These are phyloP conservation scores for Fusarium stilboides DNA, from an alignment of 2,329 filamentous ascomycete genomes.

Conservation along the genomic window DNA sequence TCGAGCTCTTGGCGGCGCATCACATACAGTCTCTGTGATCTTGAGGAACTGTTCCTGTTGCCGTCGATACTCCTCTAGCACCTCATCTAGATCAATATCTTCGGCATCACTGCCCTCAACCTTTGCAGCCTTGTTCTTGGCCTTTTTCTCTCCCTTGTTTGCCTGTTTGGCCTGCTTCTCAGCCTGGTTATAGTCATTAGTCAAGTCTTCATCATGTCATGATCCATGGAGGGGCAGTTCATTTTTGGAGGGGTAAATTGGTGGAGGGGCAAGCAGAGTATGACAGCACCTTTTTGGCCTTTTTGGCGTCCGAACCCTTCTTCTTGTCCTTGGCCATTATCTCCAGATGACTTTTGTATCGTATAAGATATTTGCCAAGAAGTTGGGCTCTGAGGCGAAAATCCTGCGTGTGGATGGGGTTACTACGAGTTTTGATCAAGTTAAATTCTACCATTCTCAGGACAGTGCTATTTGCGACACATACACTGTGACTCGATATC, in stretches of 20 bases:
- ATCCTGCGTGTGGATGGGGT: constrained; percentile 48
- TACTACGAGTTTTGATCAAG: constrained; percentile 48
- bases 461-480: constrained; percentile 25
- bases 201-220: constrained; percentile 26
- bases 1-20: constrained; percentile 81
- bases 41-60: constrained; percentile 96
- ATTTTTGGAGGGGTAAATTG: constrained; percentile 41
- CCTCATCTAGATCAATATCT: constrained; percentile 92
- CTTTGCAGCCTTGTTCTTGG: constrained; percentile 79
- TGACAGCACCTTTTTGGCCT: constrained; percentile 63
- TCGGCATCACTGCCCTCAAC: constrained; percentile 88
- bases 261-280: constrained; percentile 34
- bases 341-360: neutral
- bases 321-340: constrained; percentile 69
- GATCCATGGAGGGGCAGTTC: constrained; percentile 33
- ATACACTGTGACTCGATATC: constrained; percentile 21
- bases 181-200: constrained; percentile 56
- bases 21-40: constrained; percentile 84
- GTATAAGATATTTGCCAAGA: constrained; percentile 17
- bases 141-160: constrained; percentile 91
- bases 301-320: constrained; percentile 64
- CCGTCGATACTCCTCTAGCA: constrained; percentile 92
- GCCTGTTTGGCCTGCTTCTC: constrained; percentile 84
- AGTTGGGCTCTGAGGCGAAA: constrained; percentile 36
- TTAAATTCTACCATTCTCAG: constrained; percentile 43